Percentiles rank a stretch among this genome's conserved stretches.
Conservation (phyloP, 2,329 filamentous ascomycete genomes). For the Dothideomycetes sp. region DNA sequence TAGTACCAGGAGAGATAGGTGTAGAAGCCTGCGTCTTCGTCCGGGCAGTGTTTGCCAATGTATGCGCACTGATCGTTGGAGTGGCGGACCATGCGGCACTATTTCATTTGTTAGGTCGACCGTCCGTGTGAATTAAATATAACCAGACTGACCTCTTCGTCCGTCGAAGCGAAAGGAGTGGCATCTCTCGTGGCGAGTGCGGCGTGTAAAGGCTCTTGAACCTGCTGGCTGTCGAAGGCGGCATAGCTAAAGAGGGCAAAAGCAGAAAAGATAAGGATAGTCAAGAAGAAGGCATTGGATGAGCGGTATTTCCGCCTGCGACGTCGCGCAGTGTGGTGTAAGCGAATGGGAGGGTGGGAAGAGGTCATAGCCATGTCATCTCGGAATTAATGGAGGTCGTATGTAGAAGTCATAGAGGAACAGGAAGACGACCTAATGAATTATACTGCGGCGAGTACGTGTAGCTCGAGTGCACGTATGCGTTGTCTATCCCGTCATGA, state of each 20-base stretch:
- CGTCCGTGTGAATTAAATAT: background rate
- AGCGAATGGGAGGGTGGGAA: background rate
- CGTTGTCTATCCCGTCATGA: no score
- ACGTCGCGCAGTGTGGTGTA: background rate
- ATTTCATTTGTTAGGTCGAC: slow-evolving; percentile 1
- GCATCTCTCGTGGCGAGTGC: slow-evolving; percentile 1
- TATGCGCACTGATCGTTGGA: slow-evolving; percentile 72
- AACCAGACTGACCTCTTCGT: slow-evolving; percentile 24
- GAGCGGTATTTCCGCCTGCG: slow-evolving; percentile 4
- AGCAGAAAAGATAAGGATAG: slow-evolving; percentile 6
- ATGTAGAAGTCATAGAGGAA: no score
- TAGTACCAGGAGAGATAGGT: slow-evolving; percentile 89
- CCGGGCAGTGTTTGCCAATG: slow-evolving; percentile 67
- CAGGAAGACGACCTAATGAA: no score
- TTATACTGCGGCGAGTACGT: no score
- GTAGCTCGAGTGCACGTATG: no score
- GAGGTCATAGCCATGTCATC: background rate
- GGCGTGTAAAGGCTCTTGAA: background rate
- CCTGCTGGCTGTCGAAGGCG: background rate
- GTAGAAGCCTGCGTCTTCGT: slow-evolving; percentile 81
- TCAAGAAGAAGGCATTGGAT: slow-evolving; percentile 12
- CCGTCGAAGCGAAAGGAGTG: slow-evolving; percentile 11
- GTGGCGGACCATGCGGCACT: slow-evolving; percentile 72
- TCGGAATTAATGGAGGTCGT: no score
- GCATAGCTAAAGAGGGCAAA: slow-evolving; percentile 8